Evolutionary conservation across 2,329 filamentous ascomycete genomes (phyloP), one percentile per base, ranked within the genome.

Genomic region (Huntiella savannae): DNA sequence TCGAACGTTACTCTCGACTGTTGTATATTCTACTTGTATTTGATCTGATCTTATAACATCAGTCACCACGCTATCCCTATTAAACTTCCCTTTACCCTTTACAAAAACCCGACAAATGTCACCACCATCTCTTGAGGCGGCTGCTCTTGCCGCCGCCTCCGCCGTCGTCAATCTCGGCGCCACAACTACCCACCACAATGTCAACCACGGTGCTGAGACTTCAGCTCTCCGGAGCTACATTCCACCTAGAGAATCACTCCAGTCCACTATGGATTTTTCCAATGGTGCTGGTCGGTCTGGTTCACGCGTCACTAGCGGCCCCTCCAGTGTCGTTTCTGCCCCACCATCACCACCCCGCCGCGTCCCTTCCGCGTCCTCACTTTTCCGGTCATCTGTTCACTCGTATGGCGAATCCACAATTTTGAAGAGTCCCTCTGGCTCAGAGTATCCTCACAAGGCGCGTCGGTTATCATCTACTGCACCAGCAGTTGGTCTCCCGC

Each of bases 171-270:
- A 41, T n/a, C 40, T 41, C 12, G 28, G 13, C 35, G 35, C 40
- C 16, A 12, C 17, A 13, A 32, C 40, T 41, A 28, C 22, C 22
- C 22, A 28, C 22, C 22, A 28, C 22, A 28, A 28, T 28, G 22
- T 28, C 22, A 28, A 10, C 22, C 22, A 28, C 22, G 22, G 22
- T 28, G 22, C 22, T n/a, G 15, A 28, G 8, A 48, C 36, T 11
- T 48, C 46, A 16, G 34, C 35, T n/a, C 19, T 48, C 12, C 38
- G 46, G 32, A 43, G 41, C 36, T 41, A 45, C 7, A 40, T 44
- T 8, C 16, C 28, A 36, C 40, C 36, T 33, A 28, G 22, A 28
- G 22, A 28, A 6, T 28, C 22, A 28, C 22, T 28, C 8, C 22
- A 5, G 3, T 28, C 22, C 3, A 28, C 22, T 10, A 28, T 28